Conservation (phyloP, 192 early-diverging fungal genomes). For the Podila horticola region DNA sequence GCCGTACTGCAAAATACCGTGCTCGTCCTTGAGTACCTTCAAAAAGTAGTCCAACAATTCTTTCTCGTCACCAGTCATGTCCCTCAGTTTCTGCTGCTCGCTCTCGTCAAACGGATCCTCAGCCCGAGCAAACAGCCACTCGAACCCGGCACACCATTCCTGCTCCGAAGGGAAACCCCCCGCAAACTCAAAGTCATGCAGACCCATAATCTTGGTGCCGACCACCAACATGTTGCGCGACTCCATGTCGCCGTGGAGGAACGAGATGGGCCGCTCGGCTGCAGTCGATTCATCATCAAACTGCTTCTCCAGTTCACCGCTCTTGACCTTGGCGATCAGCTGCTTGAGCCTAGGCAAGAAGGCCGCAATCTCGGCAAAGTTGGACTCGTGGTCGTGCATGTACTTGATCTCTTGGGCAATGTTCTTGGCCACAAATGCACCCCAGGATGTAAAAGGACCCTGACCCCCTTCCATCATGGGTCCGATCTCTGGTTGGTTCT, state of each 20-base stretch:
- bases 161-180: conserved; percentile 41
- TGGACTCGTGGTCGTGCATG: not conserved
- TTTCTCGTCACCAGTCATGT: conserved; percentile 36
- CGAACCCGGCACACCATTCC: conserved; percentile 48
- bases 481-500: conserved; percentile 15
- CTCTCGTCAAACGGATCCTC: conserved; percentile 33
- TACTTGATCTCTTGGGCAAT: conserved; percentile 19
- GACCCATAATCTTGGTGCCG: conserved; percentile 23
- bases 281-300: not conserved
- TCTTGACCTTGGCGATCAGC: conserved; percentile 21
- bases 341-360: conserved; percentile 20
- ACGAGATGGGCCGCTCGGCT: conserved; percentile 10
- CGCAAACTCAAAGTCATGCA: conserved; percentile 49
- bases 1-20: conserved; percentile 26
- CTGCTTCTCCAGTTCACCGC: conserved; percentile 20
- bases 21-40: conserved; percentile 9
- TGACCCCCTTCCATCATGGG: conserved; percentile 42
- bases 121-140: conserved; percentile 32
- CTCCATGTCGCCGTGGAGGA: conserved; percentile 42
- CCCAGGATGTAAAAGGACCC: conserved; percentile 30
- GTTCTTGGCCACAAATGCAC: conserved; percentile 26
- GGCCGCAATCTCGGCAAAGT: conserved; percentile 1
- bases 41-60: conserved; percentile 35
- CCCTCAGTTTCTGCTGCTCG: conserved; percentile 25
- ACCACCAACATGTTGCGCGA: conserved; percentile 34